These are phyloP conservation scores for Alternaria solani DNA, from an alignment of 2,329 filamentous ascomycete genomes.

Conservation along the genomic window DNA sequence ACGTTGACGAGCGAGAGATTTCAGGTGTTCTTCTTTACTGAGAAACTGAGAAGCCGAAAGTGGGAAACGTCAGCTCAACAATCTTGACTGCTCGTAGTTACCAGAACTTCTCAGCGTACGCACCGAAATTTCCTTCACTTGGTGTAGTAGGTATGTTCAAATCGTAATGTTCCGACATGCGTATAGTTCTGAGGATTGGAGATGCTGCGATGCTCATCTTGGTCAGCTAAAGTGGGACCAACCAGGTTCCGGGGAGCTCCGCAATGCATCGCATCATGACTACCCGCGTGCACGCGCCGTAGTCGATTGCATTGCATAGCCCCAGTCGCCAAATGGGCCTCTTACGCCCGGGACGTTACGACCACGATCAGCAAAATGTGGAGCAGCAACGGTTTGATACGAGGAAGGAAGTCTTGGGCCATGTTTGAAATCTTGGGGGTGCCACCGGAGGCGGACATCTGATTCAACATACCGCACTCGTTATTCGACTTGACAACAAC, in stretches of 20 bases:
- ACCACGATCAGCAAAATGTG: conserved; percentile 19
- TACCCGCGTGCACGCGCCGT: neutral
- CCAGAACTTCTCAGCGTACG: too few relatives aligned
- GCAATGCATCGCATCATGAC: neutral
- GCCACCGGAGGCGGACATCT: conserved; percentile 5
- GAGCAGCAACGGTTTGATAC: conserved; percentile 21
- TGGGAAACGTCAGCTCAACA: neutral
- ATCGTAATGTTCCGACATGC: neutral
- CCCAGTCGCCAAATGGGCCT: conserved; percentile 6
- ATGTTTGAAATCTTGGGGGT: conserved; percentile 6
- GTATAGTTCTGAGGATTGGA: neutral
- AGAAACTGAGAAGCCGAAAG: too few relatives aligned
- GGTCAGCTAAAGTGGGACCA: neutral
- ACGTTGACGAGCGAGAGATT: too few relatives aligned
- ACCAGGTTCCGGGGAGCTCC: neutral
- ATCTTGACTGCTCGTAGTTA: neutral
- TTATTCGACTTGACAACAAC: neutral
- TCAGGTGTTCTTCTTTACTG: too few relatives aligned
- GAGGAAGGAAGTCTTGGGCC: conserved; percentile 16
- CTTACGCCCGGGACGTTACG: conserved; percentile 9
- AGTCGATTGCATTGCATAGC: conserved; percentile 9
- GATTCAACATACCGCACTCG: neutral
- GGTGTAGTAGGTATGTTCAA: too few relatives aligned
- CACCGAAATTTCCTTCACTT: too few relatives aligned
- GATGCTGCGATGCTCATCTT: neutral